Evolutionary conservation across 176 grass and related monocot species (phyloP).

Genomic region (Aegilops umbellulata): DNA sequence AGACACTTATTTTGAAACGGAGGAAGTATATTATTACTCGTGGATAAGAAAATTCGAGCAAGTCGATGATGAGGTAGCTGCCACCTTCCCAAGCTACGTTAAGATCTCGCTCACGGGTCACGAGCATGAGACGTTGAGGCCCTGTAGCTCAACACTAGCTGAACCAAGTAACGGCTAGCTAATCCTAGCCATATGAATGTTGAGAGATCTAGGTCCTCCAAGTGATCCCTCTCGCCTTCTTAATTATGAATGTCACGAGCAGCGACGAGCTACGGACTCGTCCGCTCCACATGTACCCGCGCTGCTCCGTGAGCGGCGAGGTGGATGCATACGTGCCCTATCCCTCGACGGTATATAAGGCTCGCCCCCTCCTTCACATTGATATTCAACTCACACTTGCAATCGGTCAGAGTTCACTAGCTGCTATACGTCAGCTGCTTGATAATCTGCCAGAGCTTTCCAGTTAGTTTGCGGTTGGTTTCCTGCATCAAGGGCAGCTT

Average conservation of each 20-base stretch:
- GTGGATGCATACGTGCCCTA: neutral
- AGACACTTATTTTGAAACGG: no score
- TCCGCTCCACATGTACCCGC: constrained; percentile 21
- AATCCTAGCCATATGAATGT: constrained; percentile 8
- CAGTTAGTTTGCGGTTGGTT: neutral
- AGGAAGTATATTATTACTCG: neutral
- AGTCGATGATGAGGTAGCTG: neutral
- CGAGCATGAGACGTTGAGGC: constrained; percentile 7
- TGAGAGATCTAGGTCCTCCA: constrained; percentile 49
- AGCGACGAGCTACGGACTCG: constrained; percentile 3
- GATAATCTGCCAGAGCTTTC: neutral
- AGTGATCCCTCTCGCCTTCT: neutral
- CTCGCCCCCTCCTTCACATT: neutral
- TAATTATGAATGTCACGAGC: constrained; percentile 46
- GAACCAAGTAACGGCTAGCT: neutral
- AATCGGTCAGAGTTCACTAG: neutral
- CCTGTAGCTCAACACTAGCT: neutral
- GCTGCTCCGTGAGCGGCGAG: constrained; percentile 27
- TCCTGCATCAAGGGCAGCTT: neutral
- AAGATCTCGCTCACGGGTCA: constrained; percentile 14
- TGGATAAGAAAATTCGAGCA: constrained; percentile 34
- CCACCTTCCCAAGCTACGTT: constrained; percentile 9
- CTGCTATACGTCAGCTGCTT: neutral
- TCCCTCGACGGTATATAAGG: constrained; percentile 35
- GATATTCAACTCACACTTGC: constrained; percentile 9